Base-by-base conservation (phyloP, 2,329 filamentous ascomycete species). In the Exophiala alcalophila region DNA sequence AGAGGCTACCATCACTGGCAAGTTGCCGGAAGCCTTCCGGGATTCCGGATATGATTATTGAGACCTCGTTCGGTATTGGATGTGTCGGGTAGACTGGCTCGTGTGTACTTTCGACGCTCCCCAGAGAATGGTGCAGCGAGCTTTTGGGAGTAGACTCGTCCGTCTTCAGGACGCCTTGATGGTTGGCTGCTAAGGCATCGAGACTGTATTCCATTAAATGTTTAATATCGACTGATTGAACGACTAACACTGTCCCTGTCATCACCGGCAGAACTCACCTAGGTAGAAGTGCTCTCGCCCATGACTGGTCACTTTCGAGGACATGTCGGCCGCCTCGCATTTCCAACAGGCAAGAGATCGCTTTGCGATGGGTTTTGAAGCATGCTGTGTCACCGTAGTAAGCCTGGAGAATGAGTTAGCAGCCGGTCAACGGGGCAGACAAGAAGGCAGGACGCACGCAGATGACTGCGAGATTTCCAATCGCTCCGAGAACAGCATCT, bases 41-140 rank as follows among this genome's bases (percentile, higher is more conserved):
- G n/a, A 53, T 16, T 10, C 35, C 24, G 30, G 47, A 32, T 28
- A 53, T 32, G 20, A 39, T 26, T 9, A 14, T 35, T 21, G 43
- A 53, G 7, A 50, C 8, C 6, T 48, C 44, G 12, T 40, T 28
- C 7, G 47, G 28, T 18, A 50, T 48, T 4, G 50, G 50, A 30
- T 48, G 40, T 3, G 11, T 36, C 30, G 47, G 50, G 65, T 65
- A 54, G 77, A 77, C n/a, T n/a, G n/a, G n/a, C n/a, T n/a, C n/a
- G n/a, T n/a, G n/a, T n/a, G n/a, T n/a, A n/a, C n/a, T n/a, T n/a
- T n/a, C n/a, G n/a, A n/a, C n/a, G n/a, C n/a, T n/a, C n/a, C n/a
- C n/a, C n/a, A n/a, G n/a, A n/a, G n/a, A n/a, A n/a, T n/a, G n/a
- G n/a, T n/a, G n/a, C n/a, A n/a, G n/a, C n/a, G n/a, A n/a, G n/a